Base-by-base conservation (phyloP, 179 eudicot species). In the Dionaea muscipula region DNA sequence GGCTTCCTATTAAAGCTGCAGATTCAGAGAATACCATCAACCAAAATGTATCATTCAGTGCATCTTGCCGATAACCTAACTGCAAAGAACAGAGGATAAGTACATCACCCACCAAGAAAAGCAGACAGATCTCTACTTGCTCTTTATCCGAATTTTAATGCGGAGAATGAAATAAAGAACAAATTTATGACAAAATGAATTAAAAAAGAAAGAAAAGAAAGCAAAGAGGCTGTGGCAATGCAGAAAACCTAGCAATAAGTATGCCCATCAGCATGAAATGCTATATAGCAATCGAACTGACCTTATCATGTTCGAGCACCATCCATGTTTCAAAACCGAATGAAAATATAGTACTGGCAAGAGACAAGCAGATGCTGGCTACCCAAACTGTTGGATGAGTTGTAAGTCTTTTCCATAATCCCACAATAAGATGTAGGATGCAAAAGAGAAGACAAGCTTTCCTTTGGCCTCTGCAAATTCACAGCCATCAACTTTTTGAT, bases 271-370 rank as follows among this genome's bases (percentile, higher is more conserved):
- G 21, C 39, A 27, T 23, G 37, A 43, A 39, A 26, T 24, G 51
- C 49, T 53, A 47, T 2, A 21, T 11, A 5, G 5, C 43, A 31
- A 16, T 17, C 43, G 51, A 28, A 75, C 77, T 41, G 67, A 91
- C 96, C 98, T 91, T 87, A 47, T 87, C 88, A 58, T 87, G 95
- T 65, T 82, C 91, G 62, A 74, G 77, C 49, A 91, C 94, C 94
- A 87, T 81, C 93, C 93, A 91, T 59, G 96, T 67, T 76, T 91
- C 98, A 28, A 91, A 87, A 69, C 85, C 77, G 77, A 82, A 84
- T 37, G 76, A 82, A 66, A 66, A 91, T 68, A 84, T 75, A 6
- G 88, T 77, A 60, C 80, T 82, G 71, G 96, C 81, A 62, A 91
- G 75, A 62, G 93, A 81, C 65, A 87, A 76, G 67, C 80, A 78